phyloP scores from a whole-genome alignment of 495 filamentous ascomycete species.

The Hypoxylon subgilvum region DNA sequence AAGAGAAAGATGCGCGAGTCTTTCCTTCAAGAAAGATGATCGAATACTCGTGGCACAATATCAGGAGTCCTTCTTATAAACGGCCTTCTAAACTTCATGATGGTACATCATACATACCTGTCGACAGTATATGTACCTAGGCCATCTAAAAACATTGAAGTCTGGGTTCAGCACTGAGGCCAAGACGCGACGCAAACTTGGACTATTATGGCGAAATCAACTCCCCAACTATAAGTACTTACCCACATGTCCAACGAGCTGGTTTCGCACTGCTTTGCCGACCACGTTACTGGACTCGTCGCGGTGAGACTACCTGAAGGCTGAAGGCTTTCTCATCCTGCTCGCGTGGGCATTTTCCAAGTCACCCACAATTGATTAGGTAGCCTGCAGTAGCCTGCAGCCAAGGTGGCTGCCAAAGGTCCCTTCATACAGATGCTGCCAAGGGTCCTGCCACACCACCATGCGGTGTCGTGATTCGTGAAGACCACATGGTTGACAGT shows the following conservation, averaged over 20 bases:
- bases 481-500: background rate
- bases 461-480: background rate
- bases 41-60: constrained; percentile 28
- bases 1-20: background rate
- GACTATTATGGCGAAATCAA: too few species aligned
- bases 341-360: constrained; percentile 8
- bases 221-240: too few species aligned
- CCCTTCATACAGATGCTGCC: constrained; percentile 35
- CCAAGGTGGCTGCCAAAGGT: constrained; percentile 18
- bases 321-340: background rate
- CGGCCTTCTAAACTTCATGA: too few species aligned
- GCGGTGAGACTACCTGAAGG: background rate
- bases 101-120: constrained; percentile 11
- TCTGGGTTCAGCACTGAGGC: background rate
- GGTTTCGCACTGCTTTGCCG: constrained; percentile 20
- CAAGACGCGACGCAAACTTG: constrained; percentile 2
- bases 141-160: background rate
- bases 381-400: constrained; percentile 20
- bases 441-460: constrained; percentile 27
- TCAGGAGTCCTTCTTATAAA: background rate
- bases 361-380: background rate
- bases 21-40: constrained; percentile 23
- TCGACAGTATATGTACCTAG: background rate
- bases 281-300: background rate
- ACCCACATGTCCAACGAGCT: constrained; percentile 11